Percentiles rank a stretch among this genome's conserved stretches.
Evolutionary conservation across 2,329 filamentous ascomycete genomes (phyloP).

Genomic region (Bipolaris zeicola): DNA sequence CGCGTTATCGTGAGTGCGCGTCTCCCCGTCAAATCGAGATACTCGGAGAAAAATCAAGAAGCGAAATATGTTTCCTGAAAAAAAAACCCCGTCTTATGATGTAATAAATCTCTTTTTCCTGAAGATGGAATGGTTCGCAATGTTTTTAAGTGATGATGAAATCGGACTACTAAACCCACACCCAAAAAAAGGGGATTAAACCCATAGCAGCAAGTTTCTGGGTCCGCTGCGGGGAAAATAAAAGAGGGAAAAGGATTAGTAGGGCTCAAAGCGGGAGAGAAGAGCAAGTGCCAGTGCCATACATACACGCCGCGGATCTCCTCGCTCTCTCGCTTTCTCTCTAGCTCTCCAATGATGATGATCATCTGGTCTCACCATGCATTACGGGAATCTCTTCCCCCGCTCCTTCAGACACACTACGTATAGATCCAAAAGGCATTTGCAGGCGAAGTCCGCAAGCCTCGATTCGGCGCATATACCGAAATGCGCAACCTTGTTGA

Average conservation of each 20-base stretch:
- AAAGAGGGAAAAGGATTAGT: neutral
- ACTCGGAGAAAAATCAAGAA: too few relatives aligned
- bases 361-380: neutral
- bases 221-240: constrained; percentile 13
- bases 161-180: too few relatives aligned
- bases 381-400: neutral
- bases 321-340: neutral
- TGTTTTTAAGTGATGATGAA: too few relatives aligned
- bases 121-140: too few relatives aligned
- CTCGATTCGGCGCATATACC: constrained; percentile 21
- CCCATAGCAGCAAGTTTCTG: neutral
- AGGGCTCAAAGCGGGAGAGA: constrained; percentile 2
- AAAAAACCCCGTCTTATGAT: too few relatives aligned
- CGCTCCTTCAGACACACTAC: neutral
- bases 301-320: constrained; percentile 4
- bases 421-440: constrained; percentile 13
- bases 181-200: too few relatives aligned
- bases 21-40: too few relatives aligned
- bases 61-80: too few relatives aligned
- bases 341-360: neutral
- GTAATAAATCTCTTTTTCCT: too few relatives aligned
- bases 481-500: constrained; percentile 24
- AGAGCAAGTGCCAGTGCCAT: neutral
- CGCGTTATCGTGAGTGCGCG: neutral
- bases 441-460: constrained; percentile 30